Percentiles rank a stretch among this genome's conserved stretches.
These are phyloP conservation scores for Carex arenaria DNA, from an alignment of 202 grass and related monocot genomes.

Conservation along the genomic window DNA sequence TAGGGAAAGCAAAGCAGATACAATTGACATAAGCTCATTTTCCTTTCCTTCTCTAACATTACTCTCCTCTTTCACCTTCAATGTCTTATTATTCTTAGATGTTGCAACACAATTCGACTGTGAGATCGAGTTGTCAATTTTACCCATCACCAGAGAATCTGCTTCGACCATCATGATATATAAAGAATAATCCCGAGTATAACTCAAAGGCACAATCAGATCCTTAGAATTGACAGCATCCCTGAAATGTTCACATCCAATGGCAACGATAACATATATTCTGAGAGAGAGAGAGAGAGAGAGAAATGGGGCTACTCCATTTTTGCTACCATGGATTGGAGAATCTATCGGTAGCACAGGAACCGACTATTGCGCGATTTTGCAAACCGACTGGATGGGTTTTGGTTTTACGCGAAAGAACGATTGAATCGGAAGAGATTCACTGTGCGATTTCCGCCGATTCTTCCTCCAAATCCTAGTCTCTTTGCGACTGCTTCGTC, in stretches of 20 bases:
- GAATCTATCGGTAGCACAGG: not conserved
- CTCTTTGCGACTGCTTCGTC: not conserved
- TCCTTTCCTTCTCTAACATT: slow-evolving; percentile 16
- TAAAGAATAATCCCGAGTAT: not conserved
- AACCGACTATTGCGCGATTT: not conserved
- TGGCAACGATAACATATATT: not conserved
- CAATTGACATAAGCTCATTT: slow-evolving; percentile 16
- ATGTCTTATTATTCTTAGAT: not conserved
- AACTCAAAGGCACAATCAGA: slow-evolving; percentile 1
- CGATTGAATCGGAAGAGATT: not conserved
- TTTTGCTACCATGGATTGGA: not conserved
- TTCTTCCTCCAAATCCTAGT: not conserved
- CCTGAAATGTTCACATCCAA: not conserved
- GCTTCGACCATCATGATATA: not conserved
- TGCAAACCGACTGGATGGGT: not conserved
- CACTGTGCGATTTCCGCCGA: not conserved
- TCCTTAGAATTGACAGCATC: not conserved
- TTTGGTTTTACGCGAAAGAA: not conserved
- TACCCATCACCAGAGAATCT: slow-evolving; percentile 4
- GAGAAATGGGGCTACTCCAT: not conserved
- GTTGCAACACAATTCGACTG: not conserved
- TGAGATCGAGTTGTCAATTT: slow-evolving; percentile 13
- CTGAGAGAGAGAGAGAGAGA: too few species aligned
- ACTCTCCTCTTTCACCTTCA: not conserved
- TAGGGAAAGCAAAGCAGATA: slow-evolving; percentile 21